phyloP scores from a whole-genome alignment of 495 filamentous ascomycete species.

The Trichoderma orchidacearum region DNA sequence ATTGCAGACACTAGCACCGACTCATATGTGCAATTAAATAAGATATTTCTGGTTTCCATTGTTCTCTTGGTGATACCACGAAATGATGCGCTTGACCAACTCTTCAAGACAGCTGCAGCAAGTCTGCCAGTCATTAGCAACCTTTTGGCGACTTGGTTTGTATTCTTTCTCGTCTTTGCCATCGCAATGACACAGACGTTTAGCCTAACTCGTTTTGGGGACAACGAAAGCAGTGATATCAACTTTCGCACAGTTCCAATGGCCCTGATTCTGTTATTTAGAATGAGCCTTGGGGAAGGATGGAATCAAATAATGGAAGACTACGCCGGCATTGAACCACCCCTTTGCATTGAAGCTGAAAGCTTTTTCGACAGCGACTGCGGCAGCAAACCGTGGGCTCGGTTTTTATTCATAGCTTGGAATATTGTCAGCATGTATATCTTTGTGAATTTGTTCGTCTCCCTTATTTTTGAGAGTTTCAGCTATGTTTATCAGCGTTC shows the following conservation, averaged over 20 bases:
- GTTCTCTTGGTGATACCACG: slow-evolving; percentile 86
- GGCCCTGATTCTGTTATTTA: slow-evolving; percentile 84
- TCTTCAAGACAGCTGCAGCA: slow-evolving; percentile 98
- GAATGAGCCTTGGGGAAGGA: slow-evolving; percentile 82
- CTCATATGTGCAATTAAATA: slow-evolving; percentile 68
- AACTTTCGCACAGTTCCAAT: slow-evolving; percentile 93
- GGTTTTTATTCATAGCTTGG: slow-evolving; percentile 84
- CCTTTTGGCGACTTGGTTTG: slow-evolving; percentile 90
- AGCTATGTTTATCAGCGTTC: slow-evolving; percentile 97
- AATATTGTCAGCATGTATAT: slow-evolving; percentile 99
- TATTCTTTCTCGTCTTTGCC: slow-evolving; percentile 89
- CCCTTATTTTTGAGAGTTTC: slow-evolving; percentile 98
- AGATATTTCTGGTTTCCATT: slow-evolving; percentile 84
- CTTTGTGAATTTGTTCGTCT: slow-evolving; percentile 96
- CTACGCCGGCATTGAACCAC: slow-evolving; percentile 63
- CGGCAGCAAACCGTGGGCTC: slow-evolving; percentile 76
- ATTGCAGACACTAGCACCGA: slow-evolving; percentile 38
- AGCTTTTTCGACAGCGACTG: slow-evolving; percentile 83
- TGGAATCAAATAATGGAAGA: slow-evolving; percentile 98
- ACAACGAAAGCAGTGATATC: slow-evolving; percentile 59
- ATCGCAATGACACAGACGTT: slow-evolving; percentile 96
- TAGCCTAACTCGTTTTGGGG: slow-evolving; percentile 80
- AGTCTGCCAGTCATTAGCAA: slow-evolving; percentile 84
- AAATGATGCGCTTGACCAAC: slow-evolving; percentile 94
- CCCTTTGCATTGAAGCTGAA: slow-evolving; percentile 53